Base-by-base conservation (phyloP, 2,329 filamentous ascomycete genomes). In the Pestalotiopsis sp. region DNA sequence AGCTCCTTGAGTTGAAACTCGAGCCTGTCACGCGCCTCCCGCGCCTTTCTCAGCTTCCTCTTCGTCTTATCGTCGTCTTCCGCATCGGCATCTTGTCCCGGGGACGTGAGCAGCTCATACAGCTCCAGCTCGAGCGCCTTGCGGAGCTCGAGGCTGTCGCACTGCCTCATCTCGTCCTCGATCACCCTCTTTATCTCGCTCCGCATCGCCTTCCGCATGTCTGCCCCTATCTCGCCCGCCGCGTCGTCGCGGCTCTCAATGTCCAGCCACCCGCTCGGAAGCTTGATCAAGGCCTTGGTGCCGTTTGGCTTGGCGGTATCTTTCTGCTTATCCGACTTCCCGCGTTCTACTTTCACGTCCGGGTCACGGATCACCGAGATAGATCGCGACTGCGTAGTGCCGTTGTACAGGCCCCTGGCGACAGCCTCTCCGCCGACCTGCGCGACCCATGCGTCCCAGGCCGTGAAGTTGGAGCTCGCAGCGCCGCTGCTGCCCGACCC, bases 101-200 rank as follows among this genome's bases (percentile, higher is more conserved):
- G 7, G 2, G 30, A 20, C 26, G 26, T n/a, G 14, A 61, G 58
- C 6, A 61, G 17, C 11, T 26, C 58, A 1, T 52, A 48, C 38
- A 63, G 38, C 24, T 63, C 38, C 6, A 39, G 14, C 20, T 35
- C 40, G 3, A 63, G 38, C 7, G 38, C 39, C 39, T 44, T 39
- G 39, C 20, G n/a, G 7, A 63, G 39, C 60, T 48, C n/a, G 1
- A 39, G 38, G 10, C 48, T 39, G 10, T 14, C 24, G n/a, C 38
- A 63, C 39, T 63, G 60, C 39, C 60, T 63, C 39, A 63, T 63
- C 39, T 63, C 60, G 2, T 24, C 60, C 10, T 38, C 60, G 13
- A 48, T 63, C 11, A 24, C 40, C 4, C 40, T 52, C n/a, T 30
- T 44, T 3, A 48, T 63, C 40, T 63, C 39, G 7, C 14, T n/a